A percentile compares a stretch with the other conserved stretches of the same genome.
Conservation (phyloP, 140 eudicot species). For the Anethum foeniculum region DNA sequence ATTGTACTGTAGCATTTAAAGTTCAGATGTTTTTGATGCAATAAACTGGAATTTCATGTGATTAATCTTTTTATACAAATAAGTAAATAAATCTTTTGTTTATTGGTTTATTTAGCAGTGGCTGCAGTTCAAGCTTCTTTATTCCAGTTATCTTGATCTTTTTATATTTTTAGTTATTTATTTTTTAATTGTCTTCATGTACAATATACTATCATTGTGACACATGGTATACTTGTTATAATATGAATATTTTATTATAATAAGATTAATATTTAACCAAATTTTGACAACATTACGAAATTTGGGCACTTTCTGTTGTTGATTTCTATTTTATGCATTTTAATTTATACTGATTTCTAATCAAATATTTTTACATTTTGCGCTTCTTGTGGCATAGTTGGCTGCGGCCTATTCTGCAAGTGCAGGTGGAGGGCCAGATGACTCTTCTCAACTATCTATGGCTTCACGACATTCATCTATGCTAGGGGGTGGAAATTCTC, state of each 20-base stretch:
- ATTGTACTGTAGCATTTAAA: not conserved
- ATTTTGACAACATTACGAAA: not conserved
- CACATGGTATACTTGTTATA: not conserved
- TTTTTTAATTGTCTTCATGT: not conserved
- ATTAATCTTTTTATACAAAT: not conserved
- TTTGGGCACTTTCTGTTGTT: not conserved
- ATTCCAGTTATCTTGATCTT: not conserved
- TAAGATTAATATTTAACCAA: not conserved
- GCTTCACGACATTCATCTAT: conserved; percentile 53
- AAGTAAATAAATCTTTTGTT: not conserved
- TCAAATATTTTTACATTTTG: conserved; percentile 5
- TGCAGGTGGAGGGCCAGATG: conserved; percentile 28
- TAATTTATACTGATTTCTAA: not conserved
- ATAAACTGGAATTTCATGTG: not conserved
- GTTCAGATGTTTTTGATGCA: not conserved
- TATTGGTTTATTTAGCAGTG: not conserved
- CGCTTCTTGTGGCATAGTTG: conserved; percentile 26
- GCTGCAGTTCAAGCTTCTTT: not conserved
- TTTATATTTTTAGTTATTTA: not conserved
- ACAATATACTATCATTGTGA: not conserved
- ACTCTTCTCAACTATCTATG: conserved; percentile 41
- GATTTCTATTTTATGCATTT: not conserved
- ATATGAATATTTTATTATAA: not conserved
- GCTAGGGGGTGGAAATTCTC: conserved; percentile 50
- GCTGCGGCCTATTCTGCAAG: conserved; percentile 31